Evolutionary conservation across 2,329 filamentous ascomycete species (phyloP), one percentile per base, ranked within the genome.

Genomic region (Colletotrichum graminicola): DNA sequence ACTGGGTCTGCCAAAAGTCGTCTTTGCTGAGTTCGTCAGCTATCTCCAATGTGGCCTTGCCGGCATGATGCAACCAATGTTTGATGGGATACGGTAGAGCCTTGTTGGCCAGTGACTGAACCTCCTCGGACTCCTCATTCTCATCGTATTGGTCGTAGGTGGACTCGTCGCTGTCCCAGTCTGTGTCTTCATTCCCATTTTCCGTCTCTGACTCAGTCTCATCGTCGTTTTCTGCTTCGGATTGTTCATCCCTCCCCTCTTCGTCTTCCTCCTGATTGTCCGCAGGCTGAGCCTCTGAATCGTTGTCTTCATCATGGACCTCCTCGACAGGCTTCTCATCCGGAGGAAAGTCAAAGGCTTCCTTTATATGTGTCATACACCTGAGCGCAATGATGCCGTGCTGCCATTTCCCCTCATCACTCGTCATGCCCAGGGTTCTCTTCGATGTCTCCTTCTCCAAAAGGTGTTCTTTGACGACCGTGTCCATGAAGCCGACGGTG

Each of bases 1-100:
- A 84, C 18, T 78, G 77, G 0, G 71, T 73, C 39, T 78, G 77
- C 82, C 82, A 84, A 63, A 84, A 84, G 12, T 80, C 78, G 7
- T 77, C 65, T 47, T 83, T 82, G 64, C 81, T 82, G 2, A 84
- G 73, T 12, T 79, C 79, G 43, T 84, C 82, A 0, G 82, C 81
- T n/a, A 84, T 81, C 60, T 83, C 82, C 5, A 76, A 71, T 0
- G 82, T 84, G 23, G 82, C 82, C 60, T 82, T 82, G 52, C 80
- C 80, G 2, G 81, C 82, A 62, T 84, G 82, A 7, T 79, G 76
- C 3, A 84, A 75, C 82, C 82, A 84, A 45, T 84, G 73, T 59
- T 82, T 83, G 5, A 84, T 78, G 5, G 81, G 77, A 26, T 84
- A 84, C 10, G 77, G 74, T 23, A 80, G 62, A n/a, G 76, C 80